A percentile compares a stretch with the other conserved stretches of the same genome.
Conservation (phyloP, 768 basidiomycete genomes). For the Boletus vinaceobasis region DNA sequence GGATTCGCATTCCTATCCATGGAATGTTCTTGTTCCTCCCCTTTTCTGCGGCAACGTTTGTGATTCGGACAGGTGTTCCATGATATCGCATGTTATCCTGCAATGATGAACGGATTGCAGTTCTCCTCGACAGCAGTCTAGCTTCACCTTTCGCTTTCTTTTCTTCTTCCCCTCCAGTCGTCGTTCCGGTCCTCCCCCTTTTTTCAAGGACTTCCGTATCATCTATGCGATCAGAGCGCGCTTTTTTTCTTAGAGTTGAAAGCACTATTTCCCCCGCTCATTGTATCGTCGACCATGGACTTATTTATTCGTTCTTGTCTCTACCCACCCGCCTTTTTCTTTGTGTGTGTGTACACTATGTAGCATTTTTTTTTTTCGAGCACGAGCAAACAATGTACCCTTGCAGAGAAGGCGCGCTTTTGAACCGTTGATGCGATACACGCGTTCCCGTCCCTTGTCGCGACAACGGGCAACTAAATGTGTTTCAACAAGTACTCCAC, state of each 20-base stretch:
- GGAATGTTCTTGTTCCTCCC: not conserved
- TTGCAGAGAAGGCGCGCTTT: not conserved
- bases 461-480: too few relatives aligned
- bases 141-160: not conserved
- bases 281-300: constrained; percentile 19
- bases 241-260: constrained; percentile 1
- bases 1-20: constrained; percentile 1
- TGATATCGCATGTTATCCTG: not conserved
- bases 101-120: not conserved
- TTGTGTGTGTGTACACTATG: not conserved
- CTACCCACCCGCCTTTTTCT: not conserved
- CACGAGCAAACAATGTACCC: not conserved
- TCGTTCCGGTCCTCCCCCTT: not conserved
- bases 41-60: not conserved
- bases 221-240: not conserved
- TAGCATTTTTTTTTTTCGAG: not conserved
- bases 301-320: constrained; percentile 7
- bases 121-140: not conserved
- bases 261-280: not conserved
- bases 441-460: not conserved
- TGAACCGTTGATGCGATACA: not conserved
- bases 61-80: not conserved
- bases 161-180: not conserved
- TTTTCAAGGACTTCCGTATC: constrained; percentile 7
- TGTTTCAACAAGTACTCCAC: too few relatives aligned